Conservation (phyloP, 495 filamentous ascomycete species). For the Neurospora sp. region DNA sequence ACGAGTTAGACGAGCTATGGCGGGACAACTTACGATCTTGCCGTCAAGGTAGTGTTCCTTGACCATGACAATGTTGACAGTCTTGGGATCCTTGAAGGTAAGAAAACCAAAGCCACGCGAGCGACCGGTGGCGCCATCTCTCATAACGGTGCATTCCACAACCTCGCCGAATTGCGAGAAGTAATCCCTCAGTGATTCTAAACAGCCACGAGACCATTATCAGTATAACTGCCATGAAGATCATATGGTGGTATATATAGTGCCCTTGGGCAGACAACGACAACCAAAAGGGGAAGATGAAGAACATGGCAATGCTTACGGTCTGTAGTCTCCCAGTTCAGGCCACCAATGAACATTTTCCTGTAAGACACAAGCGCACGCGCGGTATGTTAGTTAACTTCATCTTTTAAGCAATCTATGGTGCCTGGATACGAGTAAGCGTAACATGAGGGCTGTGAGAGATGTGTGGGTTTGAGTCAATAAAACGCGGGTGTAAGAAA, state of each 20-base stretch:
- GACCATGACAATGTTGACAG: conserved; percentile 98
- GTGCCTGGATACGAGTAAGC: neutral
- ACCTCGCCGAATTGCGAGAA: conserved; percentile 98
- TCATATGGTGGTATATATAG: neutral
- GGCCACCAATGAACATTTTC: conserved; percentile 98
- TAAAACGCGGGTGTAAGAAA: neutral
- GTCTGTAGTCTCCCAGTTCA: conserved; percentile 99
- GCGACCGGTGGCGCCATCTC: conserved; percentile 85
- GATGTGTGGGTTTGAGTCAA: neutral
- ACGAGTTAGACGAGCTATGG: neutral
- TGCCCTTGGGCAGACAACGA: neutral
- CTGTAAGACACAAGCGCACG: conserved; percentile 33
- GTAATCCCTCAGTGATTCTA: conserved; percentile 96
- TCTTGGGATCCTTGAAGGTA: conserved; percentile 94
- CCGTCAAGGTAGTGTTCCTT: conserved; percentile 98
- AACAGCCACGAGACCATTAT: neutral
- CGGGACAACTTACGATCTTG: conserved; percentile 72
- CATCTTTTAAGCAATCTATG: neutral
- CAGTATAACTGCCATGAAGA: neutral
- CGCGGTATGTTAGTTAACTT: conserved; percentile 22
- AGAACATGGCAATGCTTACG: conserved; percentile 47
- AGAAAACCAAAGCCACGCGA: conserved; percentile 95
- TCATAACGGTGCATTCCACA: conserved; percentile 95
- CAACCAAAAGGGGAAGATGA: neutral
- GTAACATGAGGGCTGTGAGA: neutral